Evolutionary conservation across 2,329 filamentous ascomycete species (phyloP).

Genomic region (Chaetothyriales sp.): DNA sequence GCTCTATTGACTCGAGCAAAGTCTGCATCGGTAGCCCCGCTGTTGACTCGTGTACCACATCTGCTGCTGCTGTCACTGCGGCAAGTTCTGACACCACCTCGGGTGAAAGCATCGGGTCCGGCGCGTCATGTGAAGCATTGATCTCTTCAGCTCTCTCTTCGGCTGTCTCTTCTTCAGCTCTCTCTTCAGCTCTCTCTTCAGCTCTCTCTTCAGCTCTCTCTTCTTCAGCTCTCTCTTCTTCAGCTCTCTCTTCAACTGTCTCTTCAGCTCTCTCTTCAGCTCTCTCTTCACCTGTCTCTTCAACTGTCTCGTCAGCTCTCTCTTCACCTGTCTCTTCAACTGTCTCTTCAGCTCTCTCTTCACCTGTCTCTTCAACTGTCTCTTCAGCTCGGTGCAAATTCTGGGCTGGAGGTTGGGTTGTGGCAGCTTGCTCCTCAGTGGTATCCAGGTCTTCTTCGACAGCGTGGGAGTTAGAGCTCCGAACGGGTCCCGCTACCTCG

Average conservation of each 20-base stretch:
- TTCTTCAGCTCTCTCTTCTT: background rate
- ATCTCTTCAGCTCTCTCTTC: no score
- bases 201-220: no score
- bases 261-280: no score
- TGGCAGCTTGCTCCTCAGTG: background rate
- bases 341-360: background rate
- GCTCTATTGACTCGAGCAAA: background rate
- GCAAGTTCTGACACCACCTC: conserved; percentile 5
- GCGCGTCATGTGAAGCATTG: background rate
- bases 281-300: background rate
- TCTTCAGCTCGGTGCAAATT: no score
- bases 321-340: background rate
- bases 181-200: background rate
- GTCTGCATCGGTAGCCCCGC: background rate
- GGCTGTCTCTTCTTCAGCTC: background rate
- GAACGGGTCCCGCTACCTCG: background rate
- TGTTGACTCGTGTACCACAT: background rate
- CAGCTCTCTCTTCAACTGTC: background rate
- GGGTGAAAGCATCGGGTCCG: conserved; percentile 1
- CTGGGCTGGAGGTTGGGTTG: no score
- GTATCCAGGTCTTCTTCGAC: background rate
- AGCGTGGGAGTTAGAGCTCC: background rate
- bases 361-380: no score
- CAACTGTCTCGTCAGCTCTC: background rate
- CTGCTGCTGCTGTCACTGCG: background rate